Evolutionary conservation across 2,329 filamentous ascomycete genomes (phyloP).

Genomic region (Xylariaceae sp.): DNA sequence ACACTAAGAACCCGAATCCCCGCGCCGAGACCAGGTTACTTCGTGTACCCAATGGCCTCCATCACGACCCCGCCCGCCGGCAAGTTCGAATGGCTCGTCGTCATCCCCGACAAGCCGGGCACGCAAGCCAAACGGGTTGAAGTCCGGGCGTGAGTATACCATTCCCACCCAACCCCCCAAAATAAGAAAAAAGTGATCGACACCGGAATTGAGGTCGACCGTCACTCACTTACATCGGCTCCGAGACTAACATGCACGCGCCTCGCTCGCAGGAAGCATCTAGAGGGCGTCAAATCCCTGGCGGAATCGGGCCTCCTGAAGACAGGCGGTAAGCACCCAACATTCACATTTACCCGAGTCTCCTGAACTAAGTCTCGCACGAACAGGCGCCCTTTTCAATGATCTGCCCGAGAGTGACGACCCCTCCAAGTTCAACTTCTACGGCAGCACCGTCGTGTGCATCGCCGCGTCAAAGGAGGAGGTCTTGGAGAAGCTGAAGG

Average conservation of each 20-base stretch:
- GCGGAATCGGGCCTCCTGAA: conserved; percentile 56
- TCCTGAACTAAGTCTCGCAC: background rate
- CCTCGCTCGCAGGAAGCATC: conserved; percentile 41
- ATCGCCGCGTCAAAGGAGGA: conserved; percentile 66
- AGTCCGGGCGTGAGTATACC: conserved; percentile 49
- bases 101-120: conserved; percentile 63
- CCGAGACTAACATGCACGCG: background rate
- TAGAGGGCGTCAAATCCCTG: conserved; percentile 50
- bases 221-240: background rate
- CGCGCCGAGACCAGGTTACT: background rate
- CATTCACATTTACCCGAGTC: background rate
- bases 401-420: conserved; percentile 60
- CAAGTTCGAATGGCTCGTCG: conserved; percentile 54
- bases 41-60: conserved; percentile 23
- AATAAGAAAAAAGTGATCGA: background rate
- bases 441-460: conserved; percentile 67
- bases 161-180: background rate
- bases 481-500: conserved; percentile 59
- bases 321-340: conserved; percentile 54
- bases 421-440: conserved; percentile 58
- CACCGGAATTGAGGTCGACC: no score
- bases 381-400: conserved; percentile 59
- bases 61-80: conserved; percentile 24
- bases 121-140: conserved; percentile 57
- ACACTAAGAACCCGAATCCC: conserved; percentile 2